These are phyloP conservation scores for Protomyces inundatus DNA, from an alignment of 1,139 yeast genomes.

Conservation along the genomic window DNA sequence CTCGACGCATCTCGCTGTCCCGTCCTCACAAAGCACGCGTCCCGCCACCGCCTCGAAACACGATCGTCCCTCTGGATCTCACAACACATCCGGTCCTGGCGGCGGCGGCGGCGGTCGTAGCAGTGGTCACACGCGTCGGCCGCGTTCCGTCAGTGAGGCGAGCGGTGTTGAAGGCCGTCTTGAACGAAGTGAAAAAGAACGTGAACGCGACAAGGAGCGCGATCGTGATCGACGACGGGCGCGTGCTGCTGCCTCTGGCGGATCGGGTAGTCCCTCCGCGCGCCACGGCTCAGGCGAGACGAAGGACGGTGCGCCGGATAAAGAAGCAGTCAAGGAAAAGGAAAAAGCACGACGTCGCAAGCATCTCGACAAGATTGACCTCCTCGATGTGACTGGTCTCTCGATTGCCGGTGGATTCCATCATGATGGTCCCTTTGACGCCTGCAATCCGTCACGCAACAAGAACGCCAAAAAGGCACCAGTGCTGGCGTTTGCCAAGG, in stretches of 20 bases:
- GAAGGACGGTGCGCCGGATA: background rate
- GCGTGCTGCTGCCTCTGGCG: no score
- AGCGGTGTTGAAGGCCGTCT: background rate
- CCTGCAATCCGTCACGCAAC: constrained; percentile 94
- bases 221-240: no score
- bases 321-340: background rate
- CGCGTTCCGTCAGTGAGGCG: constrained; percentile 16
- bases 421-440: constrained; percentile 98
- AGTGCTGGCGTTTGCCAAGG: constrained; percentile 88
- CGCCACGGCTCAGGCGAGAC: background rate
- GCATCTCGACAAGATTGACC: constrained; percentile 78
- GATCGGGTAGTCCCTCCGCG: no score
- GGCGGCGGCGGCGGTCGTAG: no score
- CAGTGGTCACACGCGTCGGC: background rate
- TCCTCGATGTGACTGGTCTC: constrained; percentile 88
- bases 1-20: no score
- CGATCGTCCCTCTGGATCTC: no score
- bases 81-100: no score
- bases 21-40: no score
- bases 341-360: constrained; percentile 7
- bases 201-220: background rate
- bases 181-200: constrained; percentile 7
- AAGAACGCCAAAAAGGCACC: constrained; percentile 73
- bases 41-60: no score
- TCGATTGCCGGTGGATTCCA: constrained; percentile 86